Conservation (phyloP, 2,329 filamentous ascomycete species). For the Colletotrichum simmondsii region DNA sequence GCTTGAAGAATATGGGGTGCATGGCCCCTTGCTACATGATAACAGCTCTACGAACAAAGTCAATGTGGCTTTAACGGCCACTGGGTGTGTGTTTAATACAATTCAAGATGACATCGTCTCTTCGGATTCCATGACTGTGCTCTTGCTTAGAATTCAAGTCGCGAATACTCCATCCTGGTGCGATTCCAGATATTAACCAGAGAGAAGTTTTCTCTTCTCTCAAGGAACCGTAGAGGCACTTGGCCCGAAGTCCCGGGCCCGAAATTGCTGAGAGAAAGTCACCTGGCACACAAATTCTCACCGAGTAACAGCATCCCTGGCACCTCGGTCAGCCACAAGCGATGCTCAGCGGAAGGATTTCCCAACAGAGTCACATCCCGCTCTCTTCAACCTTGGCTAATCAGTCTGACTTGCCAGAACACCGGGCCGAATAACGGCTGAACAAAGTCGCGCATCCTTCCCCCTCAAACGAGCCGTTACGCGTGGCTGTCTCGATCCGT, state of each 20-base stretch:
- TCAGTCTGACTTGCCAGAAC: neutral
- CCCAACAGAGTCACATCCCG: slow-evolving; percentile 23
- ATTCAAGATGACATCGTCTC: neutral
- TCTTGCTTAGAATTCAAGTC: neutral
- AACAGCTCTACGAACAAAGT: neutral
- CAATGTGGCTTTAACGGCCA: neutral
- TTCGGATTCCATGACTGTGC: neutral
- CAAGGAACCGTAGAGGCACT: slow-evolving; percentile 6
- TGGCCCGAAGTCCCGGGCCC: slow-evolving; percentile 20
- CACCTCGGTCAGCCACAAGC: slow-evolving; percentile 13
- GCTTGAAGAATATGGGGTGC: slow-evolving; percentile 6
- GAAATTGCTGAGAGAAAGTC: neutral
- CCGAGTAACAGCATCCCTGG: slow-evolving; percentile 10
- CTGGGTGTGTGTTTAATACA: neutral
- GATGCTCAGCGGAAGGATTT: slow-evolving; percentile 15
- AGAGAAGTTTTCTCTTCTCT: neutral
- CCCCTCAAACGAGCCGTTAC: neutral
- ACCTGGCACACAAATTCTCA: slow-evolving; percentile 10
- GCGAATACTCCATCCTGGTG: neutral
- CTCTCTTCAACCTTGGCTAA: neutral
- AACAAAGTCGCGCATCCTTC: neutral
- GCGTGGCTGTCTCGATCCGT: neutral
- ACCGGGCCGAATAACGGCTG: slow-evolving; percentile 20
- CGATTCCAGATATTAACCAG: neutral
- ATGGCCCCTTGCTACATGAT: neutral